A percentile compares a stretch with the other conserved stretches of the same genome.
Evolutionary conservation across 2,329 filamentous ascomycete species (phyloP).

Genomic region (Paecilomyces sp.): DNA sequence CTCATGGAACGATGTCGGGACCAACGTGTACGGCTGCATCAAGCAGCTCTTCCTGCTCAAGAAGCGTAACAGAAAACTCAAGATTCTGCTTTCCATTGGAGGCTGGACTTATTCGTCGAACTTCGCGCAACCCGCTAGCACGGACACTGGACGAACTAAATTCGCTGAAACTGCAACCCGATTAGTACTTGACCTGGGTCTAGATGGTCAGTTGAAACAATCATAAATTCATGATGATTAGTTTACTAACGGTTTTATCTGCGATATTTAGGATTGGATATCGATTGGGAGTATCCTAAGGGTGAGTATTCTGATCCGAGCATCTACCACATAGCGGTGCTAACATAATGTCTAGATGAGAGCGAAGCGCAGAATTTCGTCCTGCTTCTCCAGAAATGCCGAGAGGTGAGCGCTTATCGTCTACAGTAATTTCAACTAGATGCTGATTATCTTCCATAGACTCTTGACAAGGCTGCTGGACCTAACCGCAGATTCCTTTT

Average conservation of each 20-base stretch:
- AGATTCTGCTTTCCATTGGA: constrained; percentile 73
- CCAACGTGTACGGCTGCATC: constrained; percentile 67
- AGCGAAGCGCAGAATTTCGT: constrained; percentile 37
- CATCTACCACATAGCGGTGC: neutral
- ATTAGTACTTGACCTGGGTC: constrained; percentile 71
- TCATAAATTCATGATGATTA: neutral
- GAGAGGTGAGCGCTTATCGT: constrained; percentile 23
- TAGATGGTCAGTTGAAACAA: constrained; percentile 39
- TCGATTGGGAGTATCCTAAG: constrained; percentile 44
- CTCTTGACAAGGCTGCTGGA: constrained; percentile 31
- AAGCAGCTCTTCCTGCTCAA: constrained; percentile 73
- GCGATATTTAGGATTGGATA: constrained; percentile 28
- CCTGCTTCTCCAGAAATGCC: constrained; percentile 33
- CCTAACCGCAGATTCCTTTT: constrained; percentile 39
- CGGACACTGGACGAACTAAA: constrained; percentile 50
- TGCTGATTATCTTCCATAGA: constrained; percentile 13
- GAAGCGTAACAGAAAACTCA: constrained; percentile 66
- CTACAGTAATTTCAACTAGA: neutral
- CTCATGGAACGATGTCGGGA: constrained; percentile 61
- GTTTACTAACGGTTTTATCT: neutral
- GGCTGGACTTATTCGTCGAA: constrained; percentile 75
- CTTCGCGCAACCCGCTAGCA: constrained; percentile 63
- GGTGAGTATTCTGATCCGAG: constrained; percentile 12
- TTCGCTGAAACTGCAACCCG: constrained; percentile 69
- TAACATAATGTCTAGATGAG: constrained; percentile 23